A percentile compares a stretch with the other conserved stretches of the same genome.
Conservation (phyloP, 352 stramenopile species). For the Thalassiosira exigua region DNA sequence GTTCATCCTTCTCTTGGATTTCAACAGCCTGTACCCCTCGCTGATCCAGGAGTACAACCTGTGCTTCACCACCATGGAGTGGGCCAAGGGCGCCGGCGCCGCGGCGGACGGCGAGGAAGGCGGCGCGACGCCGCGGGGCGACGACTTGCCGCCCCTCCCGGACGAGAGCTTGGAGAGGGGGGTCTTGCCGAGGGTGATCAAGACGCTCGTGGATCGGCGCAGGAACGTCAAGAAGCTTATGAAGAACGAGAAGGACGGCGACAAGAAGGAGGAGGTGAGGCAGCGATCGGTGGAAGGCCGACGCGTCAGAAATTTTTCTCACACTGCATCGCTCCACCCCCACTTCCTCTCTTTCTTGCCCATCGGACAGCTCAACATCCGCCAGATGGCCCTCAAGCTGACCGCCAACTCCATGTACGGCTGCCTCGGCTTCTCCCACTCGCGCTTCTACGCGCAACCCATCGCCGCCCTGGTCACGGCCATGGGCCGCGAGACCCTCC, state of each 20-base stretch:
- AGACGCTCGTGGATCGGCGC: conserved; percentile 96
- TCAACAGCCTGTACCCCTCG: conserved; percentile 99
- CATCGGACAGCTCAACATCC: conserved; percentile 93
- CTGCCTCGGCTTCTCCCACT: conserved; percentile 98
- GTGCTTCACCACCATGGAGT: conserved; percentile 99
- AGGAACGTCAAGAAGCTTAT: conserved; percentile 97
- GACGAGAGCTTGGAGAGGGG: conserved; percentile 91
- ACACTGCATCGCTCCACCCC: not conserved
- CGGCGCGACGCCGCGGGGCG: conserved; percentile 75
- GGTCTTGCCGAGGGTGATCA: conserved; percentile 96
- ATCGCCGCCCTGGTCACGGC: conserved; percentile 99
- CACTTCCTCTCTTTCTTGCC: conserved; percentile 10
- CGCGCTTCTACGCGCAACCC: conserved; percentile 97
- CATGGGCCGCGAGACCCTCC: conserved; percentile 97
- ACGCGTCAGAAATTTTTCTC: not conserved
- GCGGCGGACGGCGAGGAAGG: conserved; percentile 67
- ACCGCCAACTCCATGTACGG: conserved; percentile 99
- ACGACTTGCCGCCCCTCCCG: conserved; percentile 80
- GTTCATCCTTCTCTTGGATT: conserved; percentile 99
- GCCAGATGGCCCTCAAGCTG: conserved; percentile 99
- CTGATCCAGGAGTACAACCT: conserved; percentile 99
- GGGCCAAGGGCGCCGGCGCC: conserved; percentile 76
- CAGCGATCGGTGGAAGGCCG: conserved; percentile 1
- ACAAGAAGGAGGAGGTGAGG: conserved; percentile 86
- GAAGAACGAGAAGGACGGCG: conserved; percentile 91